Evolutionary conservation across 768 basidiomycete genomes (phyloP), one percentile per base, ranked within the genome.

Genomic region (Lactarius indigo): DNA sequence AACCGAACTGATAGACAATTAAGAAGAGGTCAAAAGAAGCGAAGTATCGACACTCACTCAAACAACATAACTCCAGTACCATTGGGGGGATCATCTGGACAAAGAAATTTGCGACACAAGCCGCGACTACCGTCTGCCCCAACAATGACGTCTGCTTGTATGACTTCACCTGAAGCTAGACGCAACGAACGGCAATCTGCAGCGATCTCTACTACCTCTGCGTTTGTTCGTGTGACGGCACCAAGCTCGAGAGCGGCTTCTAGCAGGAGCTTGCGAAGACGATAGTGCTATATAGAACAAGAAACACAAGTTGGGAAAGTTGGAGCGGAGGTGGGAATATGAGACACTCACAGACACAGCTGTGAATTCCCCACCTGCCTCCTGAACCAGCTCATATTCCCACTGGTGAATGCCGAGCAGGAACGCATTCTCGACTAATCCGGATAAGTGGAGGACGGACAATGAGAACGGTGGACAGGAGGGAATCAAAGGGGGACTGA

Each of bases 101-200:
- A 37, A 1, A 66, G 44, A 30, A 64, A 18, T n/a, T 47, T 47
- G 10, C 76, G 72, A 44, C 69, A 70, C 1, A 72, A 54, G 12
- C 77, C 76, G 33, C 61, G 68, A 35, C 64, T 65, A 57, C 78
- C 78, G 58, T 79, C 78, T n/a, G 78, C 78, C 23, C 78, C 78
- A 30, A 79, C 66, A 20, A 79, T 65, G 17, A 79, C 67, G 55
- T 79, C 78, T n/a, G 73, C 75, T 5, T 68, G 55, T 17, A 78
- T n/a, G 20, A 69, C 68, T 50, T 77, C 75, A 8, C 78, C 78
- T 3, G 68, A 72, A 13, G 69, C 67, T 5, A 78, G 70, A 10
- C 70, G 74, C 12, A 77, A 72, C 26, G 72, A 71, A 52, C 72
- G 71, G 28, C 68, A 65, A 59, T 61, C 68, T 31, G 33, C 60